These are phyloP conservation scores for Coemansia sp. DNA, from an alignment of 192 early-diverging fungal genomes.

Conservation along the genomic window DNA sequence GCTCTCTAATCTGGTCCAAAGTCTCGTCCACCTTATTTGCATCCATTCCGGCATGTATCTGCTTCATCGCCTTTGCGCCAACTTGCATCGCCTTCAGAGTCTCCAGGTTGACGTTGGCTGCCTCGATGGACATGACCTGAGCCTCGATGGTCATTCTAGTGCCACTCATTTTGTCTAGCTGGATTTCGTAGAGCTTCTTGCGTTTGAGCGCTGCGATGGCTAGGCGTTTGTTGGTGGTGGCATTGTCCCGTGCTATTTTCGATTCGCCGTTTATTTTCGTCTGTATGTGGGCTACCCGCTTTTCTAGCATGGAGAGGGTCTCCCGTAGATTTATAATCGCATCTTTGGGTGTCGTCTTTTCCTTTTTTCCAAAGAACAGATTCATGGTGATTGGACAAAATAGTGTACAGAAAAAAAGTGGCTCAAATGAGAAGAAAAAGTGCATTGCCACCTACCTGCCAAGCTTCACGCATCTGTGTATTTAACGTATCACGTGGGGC, in stretches of 20 bases:
- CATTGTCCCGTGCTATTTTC: conserved; percentile 83
- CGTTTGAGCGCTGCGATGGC: conserved; percentile 94
- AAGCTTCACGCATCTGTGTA: background rate
- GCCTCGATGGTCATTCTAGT: conserved; percentile 89
- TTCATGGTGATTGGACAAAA: conserved; percentile 54
- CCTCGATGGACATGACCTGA: conserved; percentile 95
- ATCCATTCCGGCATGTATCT: conserved; percentile 78
- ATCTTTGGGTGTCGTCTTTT: conserved; percentile 79
- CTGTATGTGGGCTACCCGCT: conserved; percentile 84
- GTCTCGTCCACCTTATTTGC: conserved; percentile 93
- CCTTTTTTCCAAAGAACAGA: conserved; percentile 66
- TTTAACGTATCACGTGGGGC: background rate
- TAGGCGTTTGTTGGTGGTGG: conserved; percentile 82
- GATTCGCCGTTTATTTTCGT: conserved; percentile 84
- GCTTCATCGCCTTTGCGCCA: conserved; percentile 91
- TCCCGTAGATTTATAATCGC: conserved; percentile 92
- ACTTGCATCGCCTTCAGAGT: conserved; percentile 93
- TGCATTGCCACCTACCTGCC: background rate
- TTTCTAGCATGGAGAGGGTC: conserved; percentile 90
- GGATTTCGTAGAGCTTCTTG: conserved; percentile 80
- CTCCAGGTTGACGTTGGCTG: conserved; percentile 92
- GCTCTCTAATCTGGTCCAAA: conserved; percentile 96
- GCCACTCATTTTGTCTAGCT: conserved; percentile 86
- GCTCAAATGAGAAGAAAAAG: background rate
- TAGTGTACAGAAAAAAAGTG: background rate